phyloP scores from a whole-genome alignment of 371 early-diverging fungal species.

The Mucor velutinosus region DNA sequence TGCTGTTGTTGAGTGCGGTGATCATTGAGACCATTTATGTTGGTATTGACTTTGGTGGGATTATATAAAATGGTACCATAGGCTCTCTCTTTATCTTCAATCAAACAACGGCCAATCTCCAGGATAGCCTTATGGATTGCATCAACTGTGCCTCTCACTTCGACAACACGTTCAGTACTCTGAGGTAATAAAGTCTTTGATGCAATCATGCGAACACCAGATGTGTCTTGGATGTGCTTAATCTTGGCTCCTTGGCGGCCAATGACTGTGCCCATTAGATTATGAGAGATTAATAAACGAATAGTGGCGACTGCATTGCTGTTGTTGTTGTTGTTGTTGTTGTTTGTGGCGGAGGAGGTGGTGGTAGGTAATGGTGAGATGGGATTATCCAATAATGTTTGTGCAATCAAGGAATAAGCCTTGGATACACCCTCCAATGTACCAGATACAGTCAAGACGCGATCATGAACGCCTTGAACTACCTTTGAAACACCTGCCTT shows the following conservation, averaged over 20 bases:
- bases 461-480: constrained; percentile 82
- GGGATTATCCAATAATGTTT: constrained; percentile 81
- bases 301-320: constrained; percentile 34
- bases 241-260: constrained; percentile 87
- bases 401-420: constrained; percentile 66
- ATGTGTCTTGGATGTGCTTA: constrained; percentile 84
- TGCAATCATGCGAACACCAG: constrained; percentile 82
- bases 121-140: constrained; percentile 75
- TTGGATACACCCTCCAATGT: constrained; percentile 72
- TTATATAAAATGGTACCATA: constrained; percentile 52
- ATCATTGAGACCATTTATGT: constrained; percentile 5
- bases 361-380: constrained; percentile 3
- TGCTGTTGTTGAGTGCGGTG: neutral
- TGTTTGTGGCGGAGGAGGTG: neutral
- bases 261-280: constrained; percentile 87
- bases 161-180: constrained; percentile 85
- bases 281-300: constrained; percentile 82
- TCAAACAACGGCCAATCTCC: constrained; percentile 58
- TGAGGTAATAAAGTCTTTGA: constrained; percentile 85
- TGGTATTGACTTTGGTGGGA: constrained; percentile 32
- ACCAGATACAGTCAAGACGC: constrained; percentile 87
- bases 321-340: no score
- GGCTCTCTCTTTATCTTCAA: constrained; percentile 54
- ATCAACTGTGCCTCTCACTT: constrained; percentile 77
- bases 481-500: constrained; percentile 88